These are phyloP conservation scores for Akebia trifoliata DNA, from an alignment of 164 flowering plant species.

Conservation along the genomic window DNA sequence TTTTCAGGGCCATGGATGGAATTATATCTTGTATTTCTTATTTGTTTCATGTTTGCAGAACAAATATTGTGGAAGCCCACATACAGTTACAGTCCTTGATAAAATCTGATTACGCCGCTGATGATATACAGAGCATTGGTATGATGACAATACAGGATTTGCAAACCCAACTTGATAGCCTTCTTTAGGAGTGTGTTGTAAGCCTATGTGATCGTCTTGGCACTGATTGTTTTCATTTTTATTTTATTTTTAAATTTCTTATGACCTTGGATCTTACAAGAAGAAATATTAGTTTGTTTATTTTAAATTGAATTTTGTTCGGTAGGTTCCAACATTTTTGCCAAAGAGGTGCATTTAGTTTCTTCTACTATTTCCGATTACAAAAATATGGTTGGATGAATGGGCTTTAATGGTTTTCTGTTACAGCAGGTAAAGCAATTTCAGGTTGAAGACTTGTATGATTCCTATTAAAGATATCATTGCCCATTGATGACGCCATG, in stretches of 20 bases:
- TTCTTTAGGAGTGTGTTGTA: slow-evolving; percentile 32
- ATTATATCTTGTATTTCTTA: not conserved
- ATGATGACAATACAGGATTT: slow-evolving; percentile 59
- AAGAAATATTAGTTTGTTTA: not conserved
- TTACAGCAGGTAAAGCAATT: too few species aligned
- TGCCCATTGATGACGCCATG: too few species aligned
- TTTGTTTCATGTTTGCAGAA: slow-evolving; percentile 41
- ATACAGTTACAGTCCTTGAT: slow-evolving; percentile 58
- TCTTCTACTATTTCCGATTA: too few species aligned
- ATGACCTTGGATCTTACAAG: not conserved
- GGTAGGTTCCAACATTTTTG: too few species aligned
- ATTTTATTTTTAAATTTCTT: too few species aligned
- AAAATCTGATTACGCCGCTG: slow-evolving; percentile 66
- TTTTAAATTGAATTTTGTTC: not conserved
- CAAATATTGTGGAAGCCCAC: slow-evolving; percentile 92
- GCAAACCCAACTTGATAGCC: slow-evolving; percentile 71
- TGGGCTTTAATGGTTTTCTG: too few species aligned
- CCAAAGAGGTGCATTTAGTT: too few species aligned
- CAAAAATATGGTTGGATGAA: too few species aligned
- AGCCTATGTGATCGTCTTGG: not conserved
- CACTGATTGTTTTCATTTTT: not conserved
- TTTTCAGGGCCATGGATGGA: too few species aligned
- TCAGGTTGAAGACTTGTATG: too few species aligned
- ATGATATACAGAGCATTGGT: slow-evolving; percentile 54
- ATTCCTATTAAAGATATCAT: too few species aligned